A percentile compares a stretch with the other conserved stretches of the same genome.
phyloP scores from a whole-genome alignment of 805 yeast genomes.

The Kluyveromyces wickerhamii region DNA sequence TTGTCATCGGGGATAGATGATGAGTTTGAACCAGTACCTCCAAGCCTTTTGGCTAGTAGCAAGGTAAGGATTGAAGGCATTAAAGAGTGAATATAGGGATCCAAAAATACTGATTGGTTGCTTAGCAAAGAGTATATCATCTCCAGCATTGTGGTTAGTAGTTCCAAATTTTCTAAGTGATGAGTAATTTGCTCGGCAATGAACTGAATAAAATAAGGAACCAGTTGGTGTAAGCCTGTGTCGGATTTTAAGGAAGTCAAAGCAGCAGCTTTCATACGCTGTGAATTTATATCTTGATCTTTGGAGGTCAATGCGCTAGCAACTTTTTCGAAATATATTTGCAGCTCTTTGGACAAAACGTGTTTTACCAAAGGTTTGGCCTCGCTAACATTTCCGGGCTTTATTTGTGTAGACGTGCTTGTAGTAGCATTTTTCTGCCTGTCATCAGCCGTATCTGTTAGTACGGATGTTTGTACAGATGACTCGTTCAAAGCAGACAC shows the following conservation, averaged over 20 bases:
- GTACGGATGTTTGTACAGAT: conserved; percentile 29
- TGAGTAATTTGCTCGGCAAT: conserved; percentile 92
- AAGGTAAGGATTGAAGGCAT: conserved; percentile 95
- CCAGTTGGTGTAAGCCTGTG: conserved; percentile 93
- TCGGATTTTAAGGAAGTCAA: conserved; percentile 77
- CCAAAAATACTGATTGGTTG: conserved; percentile 79
- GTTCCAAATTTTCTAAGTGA: conserved; percentile 62
- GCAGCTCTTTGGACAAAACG: conserved; percentile 87
- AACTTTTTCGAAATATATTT: conserved; percentile 85
- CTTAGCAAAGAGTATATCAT: conserved; percentile 77
- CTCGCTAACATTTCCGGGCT: conserved; percentile 42
- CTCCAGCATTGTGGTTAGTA: conserved; percentile 78
- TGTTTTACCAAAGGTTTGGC: conserved; percentile 92
- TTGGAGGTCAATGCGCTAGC: conserved; percentile 65
- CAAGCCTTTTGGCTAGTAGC: conserved; percentile 82
- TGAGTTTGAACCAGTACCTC: conserved; percentile 31
- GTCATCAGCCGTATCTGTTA: conserved; percentile 11
- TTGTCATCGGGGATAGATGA: conserved; percentile 30
- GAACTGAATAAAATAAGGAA: conserved; percentile 93
- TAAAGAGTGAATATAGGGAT: conserved; percentile 91
- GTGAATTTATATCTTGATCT: conserved; percentile 35
- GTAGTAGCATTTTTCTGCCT: conserved; percentile 14
- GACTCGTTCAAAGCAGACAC: conserved; percentile 51
- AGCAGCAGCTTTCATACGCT: conserved; percentile 64
- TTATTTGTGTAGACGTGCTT: conserved; percentile 27